Evolutionary conservation across 2,329 filamentous ascomycete genomes (phyloP), one percentile per base, ranked within the genome.

Genomic region (Exophiala spinifera): DNA sequence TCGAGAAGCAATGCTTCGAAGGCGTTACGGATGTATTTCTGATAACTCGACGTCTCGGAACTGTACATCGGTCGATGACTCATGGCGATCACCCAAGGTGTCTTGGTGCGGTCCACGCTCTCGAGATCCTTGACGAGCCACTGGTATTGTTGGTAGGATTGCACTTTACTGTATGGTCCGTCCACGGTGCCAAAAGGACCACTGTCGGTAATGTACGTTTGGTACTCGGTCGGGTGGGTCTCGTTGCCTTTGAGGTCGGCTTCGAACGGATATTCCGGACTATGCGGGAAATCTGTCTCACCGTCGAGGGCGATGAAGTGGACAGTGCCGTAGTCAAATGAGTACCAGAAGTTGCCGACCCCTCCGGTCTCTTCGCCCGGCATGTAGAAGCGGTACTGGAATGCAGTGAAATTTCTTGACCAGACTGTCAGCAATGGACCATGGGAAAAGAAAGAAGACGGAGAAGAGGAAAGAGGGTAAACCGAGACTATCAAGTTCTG

Each of bases 321-420:
- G 1, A 74, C 77, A n/a, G 79, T 67, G 20, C 77, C 77, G 59
- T 79, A 79, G 67, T 80, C 76, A 60, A 79, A 80, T 1, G 74
- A 78, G 66, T 80, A 79, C 77, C 77, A 79, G 61, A 79, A 76
- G 70, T 79, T 79, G 49, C 74, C 69, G 8, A 78, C 74, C 31
- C 77, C 77, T 3, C 74, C 74, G 8, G 69, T 70, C 59, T 79
- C 76, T 1, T 61, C 56, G 20, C 77, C 77, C 1, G 77, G 75
- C 74, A 79, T 79, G 49, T 72, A 72, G 70, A 79, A 80, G 42
- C 77, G 76, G 64, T 79, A 67, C 60, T 78, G 74, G 65, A 69
- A 79, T 4, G 75, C 71, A n/a, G 76, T 79, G 66, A 75, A 78
- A 66, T 78, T 79, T 49, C 74, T 72, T 42, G 40, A 15, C 36